Evolutionary conservation across 129 eudicot genomes (phyloP), one percentile per base, ranked within the genome.

Genomic region (Sambucus nigra): DNA sequence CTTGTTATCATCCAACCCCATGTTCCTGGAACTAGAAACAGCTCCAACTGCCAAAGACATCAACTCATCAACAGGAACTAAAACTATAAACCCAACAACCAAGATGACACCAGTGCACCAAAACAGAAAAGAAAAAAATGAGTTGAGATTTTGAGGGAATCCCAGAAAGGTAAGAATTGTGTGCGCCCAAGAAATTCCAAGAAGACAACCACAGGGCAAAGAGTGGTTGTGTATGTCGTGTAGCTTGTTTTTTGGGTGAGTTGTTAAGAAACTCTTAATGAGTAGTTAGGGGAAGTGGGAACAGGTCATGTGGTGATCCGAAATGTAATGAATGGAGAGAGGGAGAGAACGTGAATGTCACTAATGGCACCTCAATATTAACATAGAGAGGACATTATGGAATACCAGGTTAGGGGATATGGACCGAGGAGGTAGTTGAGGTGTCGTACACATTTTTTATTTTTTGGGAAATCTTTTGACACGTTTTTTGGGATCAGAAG

Each of bases 231-330:
- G 48, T 42, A 0, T 42, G 14, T 15, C 48, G 0, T 68, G 61
- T 67, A 42, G 46, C 46, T 14, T 7, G 20, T 3, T 42, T 15
- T 42, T 20, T 17, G 55, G 23, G 46, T 13, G 47, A 26, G 64
- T 59, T 7, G 16, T 46, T 27, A 14, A 54, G 26, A 54, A 29
- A 14, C 25, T 3, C n/a, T 15, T 22, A 17, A 25, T 47, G 48
- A 65, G 73, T 60, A 51, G 47, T 61, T 56, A 27, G 32, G 64
- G 67, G 56, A 26, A 54, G 31, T n/a, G 44, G 39, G 73, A 59
- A 69, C 15, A 14, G 64, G 68, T 55, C 63, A n/a, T 64, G 75
- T 67, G 81, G 70, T 63, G 78, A 79, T 66, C 81, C 81, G 77
- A 66, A 60, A 59, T 54, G 54, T 12, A 28, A 62, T 29, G 20